Conservation (phyloP, 2,329 filamentous ascomycete species). For the Coniochaeta hoffmannii region DNA sequence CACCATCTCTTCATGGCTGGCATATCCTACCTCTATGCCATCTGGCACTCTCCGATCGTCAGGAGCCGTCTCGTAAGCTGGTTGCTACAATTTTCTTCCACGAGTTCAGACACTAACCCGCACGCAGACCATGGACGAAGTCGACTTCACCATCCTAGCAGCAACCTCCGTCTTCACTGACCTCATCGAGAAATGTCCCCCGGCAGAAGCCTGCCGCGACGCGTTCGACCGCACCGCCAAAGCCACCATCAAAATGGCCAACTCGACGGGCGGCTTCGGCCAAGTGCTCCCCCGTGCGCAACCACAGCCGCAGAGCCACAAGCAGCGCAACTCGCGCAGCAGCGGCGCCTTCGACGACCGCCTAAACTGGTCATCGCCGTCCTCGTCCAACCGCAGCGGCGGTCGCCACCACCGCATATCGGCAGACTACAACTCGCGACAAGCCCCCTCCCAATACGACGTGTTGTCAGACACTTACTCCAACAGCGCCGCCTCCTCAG, state of each 20-base stretch:
- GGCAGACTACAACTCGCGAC: constrained; percentile 9
- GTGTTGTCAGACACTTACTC: constrained; percentile 20
- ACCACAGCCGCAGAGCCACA: neutral
- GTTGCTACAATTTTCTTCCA: too few relatives aligned
- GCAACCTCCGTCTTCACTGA: constrained; percentile 90
- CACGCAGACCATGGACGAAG: constrained; percentile 73
- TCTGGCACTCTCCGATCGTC: constrained; percentile 91
- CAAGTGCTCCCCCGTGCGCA: constrained; percentile 19
- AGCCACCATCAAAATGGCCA: constrained; percentile 91
- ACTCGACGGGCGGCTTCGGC: constrained; percentile 78
- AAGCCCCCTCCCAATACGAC: constrained; percentile 19
- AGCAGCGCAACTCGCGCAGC: constrained; percentile 1
- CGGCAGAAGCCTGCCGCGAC: constrained; percentile 88
- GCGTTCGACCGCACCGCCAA: constrained; percentile 94
- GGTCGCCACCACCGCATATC: constrained; percentile 9
- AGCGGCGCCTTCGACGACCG: constrained; percentile 13
- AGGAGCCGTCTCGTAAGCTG: constrained; percentile 70
- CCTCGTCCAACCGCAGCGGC: constrained; percentile 14
- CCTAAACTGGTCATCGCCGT: constrained; percentile 22
- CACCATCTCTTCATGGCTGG: constrained; percentile 97
- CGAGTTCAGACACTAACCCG: constrained; percentile 17
- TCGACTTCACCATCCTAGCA: constrained; percentile 93
- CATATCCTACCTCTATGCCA: constrained; percentile 91
- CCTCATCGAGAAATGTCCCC: constrained; percentile 88
- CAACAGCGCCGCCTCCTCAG: constrained; percentile 32